A percentile compares a stretch with the other conserved stretches of the same genome.
phyloP scores from a whole-genome alignment of 345 rosid genomes.

The Mallotus nudiflorus region DNA sequence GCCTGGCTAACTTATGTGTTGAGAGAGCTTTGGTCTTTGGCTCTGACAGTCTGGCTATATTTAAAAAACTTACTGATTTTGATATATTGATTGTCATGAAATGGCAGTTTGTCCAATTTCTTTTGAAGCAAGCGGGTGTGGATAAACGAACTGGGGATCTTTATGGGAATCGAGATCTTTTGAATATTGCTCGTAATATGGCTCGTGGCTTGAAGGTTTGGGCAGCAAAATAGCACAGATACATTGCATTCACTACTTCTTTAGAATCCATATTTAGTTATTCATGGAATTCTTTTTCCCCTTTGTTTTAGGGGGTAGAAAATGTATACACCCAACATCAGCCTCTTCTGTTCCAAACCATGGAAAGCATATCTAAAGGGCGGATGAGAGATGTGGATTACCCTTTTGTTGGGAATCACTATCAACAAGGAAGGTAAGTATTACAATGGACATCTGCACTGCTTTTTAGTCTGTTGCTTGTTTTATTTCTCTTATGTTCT shows the following conservation, averaged over 20 bases:
- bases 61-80: slow-evolving; percentile 14
- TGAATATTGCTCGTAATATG: slow-evolving; percentile 98
- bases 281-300: not conserved
- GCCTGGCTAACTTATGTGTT: not conserved
- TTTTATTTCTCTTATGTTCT: not conserved
- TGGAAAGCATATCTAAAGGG: slow-evolving; percentile 92
- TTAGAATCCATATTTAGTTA: not conserved
- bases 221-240: slow-evolving; percentile 5
- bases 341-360: slow-evolving; percentile 90
- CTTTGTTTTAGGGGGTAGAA: slow-evolving; percentile 71
- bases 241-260: not conserved
- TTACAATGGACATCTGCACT: not conserved
- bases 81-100: slow-evolving; percentile 29
- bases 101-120: slow-evolving; percentile 90
- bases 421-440: slow-evolving; percentile 91
- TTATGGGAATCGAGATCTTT: slow-evolving; percentile 87
- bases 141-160: slow-evolving; percentile 96
- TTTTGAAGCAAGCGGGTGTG: slow-evolving; percentile 93
- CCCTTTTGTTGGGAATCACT: slow-evolving; percentile 92
- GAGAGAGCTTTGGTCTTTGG: not conserved
- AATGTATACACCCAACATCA: slow-evolving; percentile 98
- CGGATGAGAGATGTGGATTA: slow-evolving; percentile 91
- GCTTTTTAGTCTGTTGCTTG: not conserved
- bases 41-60: slow-evolving; percentile 7
- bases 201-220: slow-evolving; percentile 98